Percentiles rank a stretch among this genome's conserved stretches.
Evolutionary conservation across 176 grass and related monocot species (phyloP).

Genomic region (Oryza coarctata): DNA sequence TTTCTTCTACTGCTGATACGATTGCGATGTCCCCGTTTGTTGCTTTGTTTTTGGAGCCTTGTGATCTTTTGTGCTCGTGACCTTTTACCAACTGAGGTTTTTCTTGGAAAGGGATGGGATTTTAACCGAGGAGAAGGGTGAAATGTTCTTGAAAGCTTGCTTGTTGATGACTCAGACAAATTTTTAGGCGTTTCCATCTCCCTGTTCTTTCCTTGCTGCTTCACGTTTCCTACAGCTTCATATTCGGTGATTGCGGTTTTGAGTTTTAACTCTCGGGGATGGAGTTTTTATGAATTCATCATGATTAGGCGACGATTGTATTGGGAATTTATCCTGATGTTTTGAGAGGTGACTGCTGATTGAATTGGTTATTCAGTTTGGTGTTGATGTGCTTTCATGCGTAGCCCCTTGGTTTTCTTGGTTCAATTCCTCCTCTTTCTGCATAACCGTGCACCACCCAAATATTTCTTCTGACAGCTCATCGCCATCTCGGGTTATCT

Average conservation of each 20-base stretch:
- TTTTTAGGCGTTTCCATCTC: background rate
- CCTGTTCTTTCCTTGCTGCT: slow-evolving; percentile 5
- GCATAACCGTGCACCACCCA: background rate
- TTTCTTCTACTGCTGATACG: slow-evolving; percentile 27
- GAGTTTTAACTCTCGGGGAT: background rate
- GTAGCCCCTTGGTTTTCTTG: background rate
- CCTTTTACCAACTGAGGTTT: slow-evolving; percentile 16
- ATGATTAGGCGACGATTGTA: background rate
- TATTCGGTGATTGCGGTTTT: background rate
- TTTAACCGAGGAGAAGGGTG: slow-evolving; percentile 3
- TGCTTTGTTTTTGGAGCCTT: slow-evolving; percentile 32
- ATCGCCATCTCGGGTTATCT: background rate
- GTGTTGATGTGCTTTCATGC: background rate
- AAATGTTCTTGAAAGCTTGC: slow-evolving; percentile 12
- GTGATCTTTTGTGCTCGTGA: slow-evolving; percentile 30
- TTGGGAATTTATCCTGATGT: background rate
- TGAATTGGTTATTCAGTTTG: background rate
- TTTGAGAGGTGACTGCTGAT: background rate
- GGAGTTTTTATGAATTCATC: background rate
- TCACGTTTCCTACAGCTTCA: background rate
- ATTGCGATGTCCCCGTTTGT: slow-evolving; percentile 14
- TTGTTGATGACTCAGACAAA: background rate
- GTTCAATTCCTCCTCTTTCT: background rate
- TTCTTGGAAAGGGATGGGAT: slow-evolving; percentile 10
- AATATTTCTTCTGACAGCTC: background rate